These are phyloP conservation scores for Paralagenidium karlingii DNA, from an alignment of 352 stramenopile species.

Conservation along the genomic window DNA sequence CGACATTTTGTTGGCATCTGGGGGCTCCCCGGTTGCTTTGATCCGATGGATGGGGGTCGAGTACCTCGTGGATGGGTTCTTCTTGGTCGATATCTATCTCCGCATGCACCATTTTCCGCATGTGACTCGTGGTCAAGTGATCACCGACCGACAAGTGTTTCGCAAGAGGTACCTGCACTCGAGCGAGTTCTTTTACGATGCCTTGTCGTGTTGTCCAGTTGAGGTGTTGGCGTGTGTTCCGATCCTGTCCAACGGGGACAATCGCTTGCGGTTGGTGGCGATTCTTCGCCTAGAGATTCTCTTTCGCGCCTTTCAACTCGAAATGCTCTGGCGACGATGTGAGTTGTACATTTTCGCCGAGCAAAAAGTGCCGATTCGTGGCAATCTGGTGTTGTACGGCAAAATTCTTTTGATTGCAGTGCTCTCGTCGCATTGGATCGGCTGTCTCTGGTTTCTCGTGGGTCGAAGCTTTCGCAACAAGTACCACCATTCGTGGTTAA, in stretches of 20 bases:
- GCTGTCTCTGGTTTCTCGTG: conserved; percentile 14
- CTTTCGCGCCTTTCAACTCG: conserved; percentile 14
- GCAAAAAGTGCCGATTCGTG: not conserved
- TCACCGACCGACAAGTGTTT: conserved; percentile 1
- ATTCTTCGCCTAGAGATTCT: conserved; percentile 11
- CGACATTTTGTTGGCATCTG: conserved; percentile 6
- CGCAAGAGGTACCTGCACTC: conserved; percentile 11
- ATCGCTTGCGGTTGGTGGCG: conserved; percentile 2
- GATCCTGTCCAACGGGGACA: conserved; percentile 4
- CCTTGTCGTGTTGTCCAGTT: conserved; percentile 12
- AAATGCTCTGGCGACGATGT: conserved; percentile 13
- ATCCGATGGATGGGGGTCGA: conserved; percentile 17
- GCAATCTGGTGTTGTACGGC: conserved; percentile 8
- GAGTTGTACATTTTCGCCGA: conserved; percentile 11
- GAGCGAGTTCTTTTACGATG: conserved; percentile 10
- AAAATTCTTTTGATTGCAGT: conserved; percentile 15
- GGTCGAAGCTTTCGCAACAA: conserved; percentile 3
- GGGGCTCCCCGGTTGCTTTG: conserved; percentile 2
- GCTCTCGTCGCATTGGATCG: conserved; percentile 14
- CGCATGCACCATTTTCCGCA: conserved; percentile 11
- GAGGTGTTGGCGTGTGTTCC: conserved; percentile 10
- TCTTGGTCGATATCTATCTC: conserved; percentile 13
- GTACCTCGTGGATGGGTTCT: conserved; percentile 14
- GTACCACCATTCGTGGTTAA: conserved; percentile 15
- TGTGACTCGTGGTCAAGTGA: conserved; percentile 6